phyloP scores from a whole-genome alignment of 441 rosid species.

The Euphorbia corollata region DNA sequence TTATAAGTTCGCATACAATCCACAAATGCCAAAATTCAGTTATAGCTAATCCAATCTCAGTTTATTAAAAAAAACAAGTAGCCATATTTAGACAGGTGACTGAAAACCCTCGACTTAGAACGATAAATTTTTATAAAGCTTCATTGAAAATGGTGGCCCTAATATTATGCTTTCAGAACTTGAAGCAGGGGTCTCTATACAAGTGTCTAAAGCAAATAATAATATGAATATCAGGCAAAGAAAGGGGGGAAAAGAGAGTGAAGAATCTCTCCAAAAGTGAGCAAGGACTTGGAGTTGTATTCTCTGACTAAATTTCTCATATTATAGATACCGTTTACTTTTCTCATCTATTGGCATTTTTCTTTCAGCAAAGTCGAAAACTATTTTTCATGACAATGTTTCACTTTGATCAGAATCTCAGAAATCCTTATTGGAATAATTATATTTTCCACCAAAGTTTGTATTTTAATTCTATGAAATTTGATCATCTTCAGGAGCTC shows the following conservation, averaged over 20 bases:
- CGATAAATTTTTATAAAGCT: not conserved
- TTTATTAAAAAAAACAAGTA: not conserved
- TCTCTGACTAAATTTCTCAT: not conserved
- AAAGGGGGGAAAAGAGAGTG: not conserved
- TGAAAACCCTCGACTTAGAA: slow-evolving; percentile 3
- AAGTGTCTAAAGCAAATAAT: not conserved
- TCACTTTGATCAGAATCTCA: not conserved
- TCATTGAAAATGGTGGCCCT: not conserved
- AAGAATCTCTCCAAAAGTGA: not conserved
- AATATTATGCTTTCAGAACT: not conserved
- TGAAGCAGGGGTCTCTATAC: not conserved
- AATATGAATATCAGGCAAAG: not conserved
- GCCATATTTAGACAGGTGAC: not conserved
- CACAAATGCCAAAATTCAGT: not conserved
- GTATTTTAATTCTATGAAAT: not conserved
- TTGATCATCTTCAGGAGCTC: too few species aligned
- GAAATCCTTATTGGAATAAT: not conserved
- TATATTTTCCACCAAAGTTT: not conserved
- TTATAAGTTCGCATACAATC: not conserved
- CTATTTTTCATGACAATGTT: not conserved
- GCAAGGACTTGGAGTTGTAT: not conserved
- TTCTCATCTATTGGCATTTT: not conserved
- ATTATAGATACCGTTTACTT: not conserved
- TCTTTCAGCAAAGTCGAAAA: not conserved
- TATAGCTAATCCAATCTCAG: not conserved